Percentiles rank a stretch among this genome's conserved stretches.
Conservation (phyloP, 2,329 filamentous ascomycete genomes). For the Phoma sp. region DNA sequence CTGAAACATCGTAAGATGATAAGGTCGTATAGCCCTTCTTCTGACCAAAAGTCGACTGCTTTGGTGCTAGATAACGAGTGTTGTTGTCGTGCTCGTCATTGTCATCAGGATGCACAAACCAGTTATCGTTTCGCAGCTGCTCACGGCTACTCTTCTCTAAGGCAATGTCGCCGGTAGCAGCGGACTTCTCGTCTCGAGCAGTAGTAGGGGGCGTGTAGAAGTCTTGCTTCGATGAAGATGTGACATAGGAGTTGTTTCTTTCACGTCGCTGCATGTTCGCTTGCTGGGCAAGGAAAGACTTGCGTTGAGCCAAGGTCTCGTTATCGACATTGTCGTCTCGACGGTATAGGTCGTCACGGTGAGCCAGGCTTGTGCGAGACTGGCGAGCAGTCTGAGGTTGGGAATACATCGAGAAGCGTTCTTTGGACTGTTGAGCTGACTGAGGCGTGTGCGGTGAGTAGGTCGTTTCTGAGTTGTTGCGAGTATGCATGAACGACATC, state of each 20-base stretch:
- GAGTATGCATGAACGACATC: slow-evolving; percentile 82
- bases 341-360: slow-evolving; percentile 38
- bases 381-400: slow-evolving; percentile 45
- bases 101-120: slow-evolving; percentile 50
- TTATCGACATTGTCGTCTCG: slow-evolving; percentile 33
- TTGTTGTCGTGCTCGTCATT: slow-evolving; percentile 22
- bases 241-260: slow-evolving; percentile 35
- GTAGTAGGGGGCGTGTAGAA: slow-evolving; percentile 39
- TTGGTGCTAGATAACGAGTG: slow-evolving; percentile 21
- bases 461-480: slow-evolving; percentile 66
- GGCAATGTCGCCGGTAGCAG: slow-evolving; percentile 35
- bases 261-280: slow-evolving; percentile 43
- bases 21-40: slow-evolving; percentile 40
- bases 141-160: slow-evolving; percentile 40
- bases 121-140: slow-evolving; percentile 54
- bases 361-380: slow-evolving; percentile 48
- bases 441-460: slow-evolving; percentile 59
- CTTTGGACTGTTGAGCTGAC: slow-evolving; percentile 61
- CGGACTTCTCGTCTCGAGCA: slow-evolving; percentile 21
- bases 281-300: slow-evolving; percentile 42
- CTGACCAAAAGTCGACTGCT: slow-evolving; percentile 31
- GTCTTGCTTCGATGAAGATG: slow-evolving; percentile 38
- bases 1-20: slow-evolving; percentile 35
- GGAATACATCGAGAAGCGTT: slow-evolving; percentile 53
- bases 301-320: slow-evolving; percentile 43